Conservation (phyloP, 108 stramenopile species). For the Schizochytrium sp. region DNA sequence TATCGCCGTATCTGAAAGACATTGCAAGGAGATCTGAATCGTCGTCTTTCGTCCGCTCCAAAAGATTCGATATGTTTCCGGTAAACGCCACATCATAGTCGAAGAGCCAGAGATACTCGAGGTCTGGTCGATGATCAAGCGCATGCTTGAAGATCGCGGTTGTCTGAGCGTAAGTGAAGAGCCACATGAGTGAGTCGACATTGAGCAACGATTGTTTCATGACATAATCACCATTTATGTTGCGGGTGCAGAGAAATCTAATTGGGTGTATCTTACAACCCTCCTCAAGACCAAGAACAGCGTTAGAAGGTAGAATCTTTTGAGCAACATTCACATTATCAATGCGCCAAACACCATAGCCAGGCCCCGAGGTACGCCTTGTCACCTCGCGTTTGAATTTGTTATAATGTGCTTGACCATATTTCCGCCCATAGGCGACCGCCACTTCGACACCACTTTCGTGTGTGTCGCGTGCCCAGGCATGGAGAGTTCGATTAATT, state of each 20-base stretch:
- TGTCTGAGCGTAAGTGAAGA: not conserved
- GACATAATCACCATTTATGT: not conserved
- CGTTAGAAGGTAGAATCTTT: not conserved
- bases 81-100: slow-evolving; percentile 32
- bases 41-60: not conserved
- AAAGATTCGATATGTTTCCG: not conserved
- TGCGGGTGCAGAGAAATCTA: not conserved
- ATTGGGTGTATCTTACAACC: not conserved
- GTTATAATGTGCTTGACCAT: not conserved
- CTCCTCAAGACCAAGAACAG: not conserved
- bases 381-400: not conserved
- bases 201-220: not conserved
- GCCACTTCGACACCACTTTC: not conserved
- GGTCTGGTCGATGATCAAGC: not conserved
- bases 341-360: not conserved
- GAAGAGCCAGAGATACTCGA: slow-evolving; percentile 24
- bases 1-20: not conserved
- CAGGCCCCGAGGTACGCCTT: not conserved
- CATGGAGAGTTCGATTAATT: not conserved
- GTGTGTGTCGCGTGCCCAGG: not conserved
- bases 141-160: slow-evolving; percentile 1
- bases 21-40: not conserved
- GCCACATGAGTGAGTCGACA: not conserved
- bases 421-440: not conserved
- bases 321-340: not conserved